A percentile compares a stretch with the other conserved stretches of the same genome.
Conservation (phyloP, 345 rosid species). For the Clausena lansium region DNA sequence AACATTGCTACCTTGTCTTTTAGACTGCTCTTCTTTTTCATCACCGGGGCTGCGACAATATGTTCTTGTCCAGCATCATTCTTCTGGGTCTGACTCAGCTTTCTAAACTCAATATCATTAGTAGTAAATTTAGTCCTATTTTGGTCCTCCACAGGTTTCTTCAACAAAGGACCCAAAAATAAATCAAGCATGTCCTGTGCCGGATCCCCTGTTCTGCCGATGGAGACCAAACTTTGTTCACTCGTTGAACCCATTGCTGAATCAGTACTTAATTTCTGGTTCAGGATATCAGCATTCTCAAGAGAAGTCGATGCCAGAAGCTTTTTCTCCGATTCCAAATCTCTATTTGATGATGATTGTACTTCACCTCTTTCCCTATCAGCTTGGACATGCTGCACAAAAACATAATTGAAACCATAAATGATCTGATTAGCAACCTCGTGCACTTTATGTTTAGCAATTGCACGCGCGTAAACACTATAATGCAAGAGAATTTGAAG, state of each 20-base stretch:
- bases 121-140: slow-evolving; percentile 15
- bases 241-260: slow-evolving; percentile 5
- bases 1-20: slow-evolving; percentile 48
- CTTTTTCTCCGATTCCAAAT: slow-evolving; percentile 13
- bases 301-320: not conserved
- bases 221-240: slow-evolving; percentile 13
- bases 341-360: not conserved
- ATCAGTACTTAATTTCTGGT: slow-evolving; percentile 7
- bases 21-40: slow-evolving; percentile 50
- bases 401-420: not conserved
- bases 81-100: not conserved
- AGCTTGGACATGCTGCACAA: slow-evolving; percentile 43
- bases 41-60: slow-evolving; percentile 9
- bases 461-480: too few relatives aligned
- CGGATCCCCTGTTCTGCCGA: slow-evolving; percentile 36
- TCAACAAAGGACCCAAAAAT: slow-evolving; percentile 54
- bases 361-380: slow-evolving; percentile 18
- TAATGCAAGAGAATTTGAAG: too few relatives aligned
- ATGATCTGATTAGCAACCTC: too few relatives aligned
- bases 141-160: slow-evolving; percentile 31
- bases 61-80: slow-evolving; percentile 25
- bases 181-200: slow-evolving; percentile 58
- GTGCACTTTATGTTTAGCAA: too few relatives aligned
- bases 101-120: slow-evolving; percentile 17
- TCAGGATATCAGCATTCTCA: slow-evolving; percentile 4